Evolutionary conservation across 148 eudicot species (phyloP).

Genomic region (Cornus kousa): DNA sequence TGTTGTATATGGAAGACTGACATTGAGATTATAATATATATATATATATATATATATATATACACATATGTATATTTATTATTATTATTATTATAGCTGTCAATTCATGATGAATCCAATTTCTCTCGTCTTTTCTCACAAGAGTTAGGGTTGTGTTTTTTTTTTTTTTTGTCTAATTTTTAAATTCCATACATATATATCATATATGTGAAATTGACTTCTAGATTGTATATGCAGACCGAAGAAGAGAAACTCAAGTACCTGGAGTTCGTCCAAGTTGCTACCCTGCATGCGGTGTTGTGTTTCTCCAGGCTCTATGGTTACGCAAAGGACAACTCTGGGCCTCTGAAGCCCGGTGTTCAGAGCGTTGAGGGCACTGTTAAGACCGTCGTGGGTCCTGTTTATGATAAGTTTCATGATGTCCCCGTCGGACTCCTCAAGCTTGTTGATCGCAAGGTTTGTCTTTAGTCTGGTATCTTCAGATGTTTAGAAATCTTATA

Average conservation of each 20-base stretch:
- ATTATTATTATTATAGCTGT: no score
- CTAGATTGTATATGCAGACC: conserved; percentile 15
- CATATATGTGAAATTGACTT: not conserved
- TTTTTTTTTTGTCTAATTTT: no score
- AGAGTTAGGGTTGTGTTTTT: no score
- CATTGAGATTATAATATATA: no score
- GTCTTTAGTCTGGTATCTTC: not conserved
- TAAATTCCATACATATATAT: no score
- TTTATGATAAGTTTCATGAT: conserved; percentile 68
- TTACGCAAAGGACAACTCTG: conserved; percentile 86
- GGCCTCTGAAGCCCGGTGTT: conserved; percentile 85
- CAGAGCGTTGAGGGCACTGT: conserved; percentile 89
- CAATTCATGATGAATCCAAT: no score
- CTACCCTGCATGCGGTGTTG: conserved; percentile 56
- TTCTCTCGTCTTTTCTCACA: no score
- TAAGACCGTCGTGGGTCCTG: conserved; percentile 88
- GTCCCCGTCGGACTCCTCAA: conserved; percentile 81
- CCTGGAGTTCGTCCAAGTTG: conserved; percentile 73
- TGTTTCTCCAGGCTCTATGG: conserved; percentile 63
- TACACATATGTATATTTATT: no score
- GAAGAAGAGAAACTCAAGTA: conserved; percentile 70
- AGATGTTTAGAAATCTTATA: no score
- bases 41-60: no score
- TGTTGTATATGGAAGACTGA: no score
- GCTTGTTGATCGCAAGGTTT: conserved; percentile 88